Conservation (phyloP, 73 alveolate species). For the Paramecium sexaurelia region DNA sequence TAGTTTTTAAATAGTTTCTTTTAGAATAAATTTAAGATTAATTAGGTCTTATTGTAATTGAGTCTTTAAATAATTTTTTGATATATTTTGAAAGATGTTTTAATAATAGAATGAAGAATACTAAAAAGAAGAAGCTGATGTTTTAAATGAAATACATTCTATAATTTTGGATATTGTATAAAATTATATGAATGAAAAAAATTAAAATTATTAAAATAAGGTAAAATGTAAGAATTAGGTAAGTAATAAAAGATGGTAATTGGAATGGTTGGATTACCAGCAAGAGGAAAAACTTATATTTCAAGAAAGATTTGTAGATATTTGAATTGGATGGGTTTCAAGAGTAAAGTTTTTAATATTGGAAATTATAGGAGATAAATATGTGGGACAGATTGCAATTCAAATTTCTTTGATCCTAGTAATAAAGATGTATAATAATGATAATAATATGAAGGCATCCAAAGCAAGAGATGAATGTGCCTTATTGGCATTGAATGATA, state of each 20-base stretch:
- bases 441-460: not conserved
- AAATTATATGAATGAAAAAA: not conserved
- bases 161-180: not conserved
- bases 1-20: too few relatives aligned
- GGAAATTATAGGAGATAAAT: slow-evolving; percentile 67
- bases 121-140: too few relatives aligned
- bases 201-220: not conserved
- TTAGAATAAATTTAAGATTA: too few relatives aligned
- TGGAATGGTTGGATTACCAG: slow-evolving; percentile 82
- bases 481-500: slow-evolving; percentile 64
- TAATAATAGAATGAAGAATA: too few relatives aligned
- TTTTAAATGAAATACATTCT: too few relatives aligned
- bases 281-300: slow-evolving; percentile 80
- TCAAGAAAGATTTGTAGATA: slow-evolving; percentile 74
- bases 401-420: slow-evolving; percentile 44
- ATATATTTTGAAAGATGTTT: too few relatives aligned
- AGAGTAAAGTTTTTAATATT: slow-evolving; percentile 74
- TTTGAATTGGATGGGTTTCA: slow-evolving; percentile 74
- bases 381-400: slow-evolving; percentile 47
- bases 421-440: not conserved
- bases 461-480: slow-evolving; percentile 62
- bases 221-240: slow-evolving; percentile 20
- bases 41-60: too few relatives aligned
- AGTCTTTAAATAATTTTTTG: too few relatives aligned
- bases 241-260: slow-evolving; percentile 66